Conservation (phyloP, 1,284 basidiomycete species). For the Xerocomus alliaceus region DNA sequence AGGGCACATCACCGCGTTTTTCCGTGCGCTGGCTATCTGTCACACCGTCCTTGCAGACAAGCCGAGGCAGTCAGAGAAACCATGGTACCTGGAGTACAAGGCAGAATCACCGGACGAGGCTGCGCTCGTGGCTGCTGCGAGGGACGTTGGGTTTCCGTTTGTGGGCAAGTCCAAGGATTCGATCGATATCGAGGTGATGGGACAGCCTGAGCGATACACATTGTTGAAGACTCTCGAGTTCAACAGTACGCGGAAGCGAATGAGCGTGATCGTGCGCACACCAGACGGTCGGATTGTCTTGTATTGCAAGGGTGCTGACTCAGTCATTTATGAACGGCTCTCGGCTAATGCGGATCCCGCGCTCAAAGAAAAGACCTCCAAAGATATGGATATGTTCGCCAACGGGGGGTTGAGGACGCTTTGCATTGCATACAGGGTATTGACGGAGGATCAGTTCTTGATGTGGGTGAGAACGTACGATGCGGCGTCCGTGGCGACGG, state of each 20-base stretch:
- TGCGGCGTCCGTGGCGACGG: slow-evolving; percentile 75
- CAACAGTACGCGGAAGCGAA: slow-evolving; percentile 91
- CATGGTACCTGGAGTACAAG: slow-evolving; percentile 86
- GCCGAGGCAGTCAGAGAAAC: slow-evolving; percentile 67
- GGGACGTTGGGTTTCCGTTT: slow-evolving; percentile 94
- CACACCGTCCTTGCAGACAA: slow-evolving; percentile 88
- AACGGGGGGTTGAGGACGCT: slow-evolving; percentile 92
- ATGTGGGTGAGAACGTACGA: slow-evolving; percentile 87
- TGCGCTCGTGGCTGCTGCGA: slow-evolving; percentile 88
- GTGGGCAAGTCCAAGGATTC: slow-evolving; percentile 76
- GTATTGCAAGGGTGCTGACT: slow-evolving; percentile 97
- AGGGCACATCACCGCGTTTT: slow-evolving; percentile 80
- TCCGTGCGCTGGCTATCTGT: slow-evolving; percentile 89
- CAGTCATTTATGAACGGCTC: slow-evolving; percentile 90
- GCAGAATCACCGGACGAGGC: slow-evolving; percentile 96
- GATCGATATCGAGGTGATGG: slow-evolving; percentile 91
- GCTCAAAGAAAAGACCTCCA: slow-evolving; percentile 79
- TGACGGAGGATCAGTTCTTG: slow-evolving; percentile 85
- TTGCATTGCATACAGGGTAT: slow-evolving; percentile 84
- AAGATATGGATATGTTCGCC: slow-evolving; percentile 92
- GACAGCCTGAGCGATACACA: slow-evolving; percentile 83
- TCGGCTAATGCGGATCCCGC: slow-evolving; percentile 73
- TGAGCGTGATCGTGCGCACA: slow-evolving; percentile 88
- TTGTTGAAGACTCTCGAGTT: slow-evolving; percentile 89
- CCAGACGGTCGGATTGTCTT: slow-evolving; percentile 84